Evolutionary conservation across 441 rosid genomes (phyloP).

Genomic region (Arabidopsis lyrata): DNA sequence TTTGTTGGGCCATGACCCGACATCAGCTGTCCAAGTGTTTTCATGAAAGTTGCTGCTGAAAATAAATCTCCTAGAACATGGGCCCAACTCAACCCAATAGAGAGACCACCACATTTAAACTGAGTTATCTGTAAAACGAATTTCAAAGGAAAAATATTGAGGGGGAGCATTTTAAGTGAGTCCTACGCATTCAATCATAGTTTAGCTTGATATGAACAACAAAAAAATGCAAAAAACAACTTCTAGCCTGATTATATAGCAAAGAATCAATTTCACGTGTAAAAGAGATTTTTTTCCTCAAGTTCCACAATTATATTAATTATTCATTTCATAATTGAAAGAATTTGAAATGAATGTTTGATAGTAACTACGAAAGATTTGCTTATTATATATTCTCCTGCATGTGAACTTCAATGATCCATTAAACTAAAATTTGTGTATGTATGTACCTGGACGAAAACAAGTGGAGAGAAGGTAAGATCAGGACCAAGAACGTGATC

Average conservation of each 20-base stretch:
- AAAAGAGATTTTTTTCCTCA: not conserved
- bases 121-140: slow-evolving; percentile 54
- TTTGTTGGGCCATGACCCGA: slow-evolving; percentile 46
- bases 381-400: not conserved
- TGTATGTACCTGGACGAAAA: slow-evolving; percentile 65
- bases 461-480: slow-evolving; percentile 66
- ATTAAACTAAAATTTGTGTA: not conserved
- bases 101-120: slow-evolving; percentile 71
- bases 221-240: too few relatives aligned
- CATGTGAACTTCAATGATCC: not conserved
- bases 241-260: not conserved
- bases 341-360: not conserved
- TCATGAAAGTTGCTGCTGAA: slow-evolving; percentile 63
- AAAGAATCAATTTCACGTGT: not conserved
- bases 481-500: slow-evolving; percentile 73
- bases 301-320: not conserved
- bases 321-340: not conserved
- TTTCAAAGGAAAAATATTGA: not conserved
- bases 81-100: slow-evolving; percentile 74
- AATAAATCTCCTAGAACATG: slow-evolving; percentile 70
- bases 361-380: not conserved
- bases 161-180: too few relatives aligned
- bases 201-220: too few relatives aligned
- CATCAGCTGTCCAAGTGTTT: slow-evolving; percentile 48
- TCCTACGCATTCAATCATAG: too few relatives aligned